phyloP scores from a whole-genome alignment of 1,284 basidiomycete genomes.

The Ceratobasidium sp. region DNA sequence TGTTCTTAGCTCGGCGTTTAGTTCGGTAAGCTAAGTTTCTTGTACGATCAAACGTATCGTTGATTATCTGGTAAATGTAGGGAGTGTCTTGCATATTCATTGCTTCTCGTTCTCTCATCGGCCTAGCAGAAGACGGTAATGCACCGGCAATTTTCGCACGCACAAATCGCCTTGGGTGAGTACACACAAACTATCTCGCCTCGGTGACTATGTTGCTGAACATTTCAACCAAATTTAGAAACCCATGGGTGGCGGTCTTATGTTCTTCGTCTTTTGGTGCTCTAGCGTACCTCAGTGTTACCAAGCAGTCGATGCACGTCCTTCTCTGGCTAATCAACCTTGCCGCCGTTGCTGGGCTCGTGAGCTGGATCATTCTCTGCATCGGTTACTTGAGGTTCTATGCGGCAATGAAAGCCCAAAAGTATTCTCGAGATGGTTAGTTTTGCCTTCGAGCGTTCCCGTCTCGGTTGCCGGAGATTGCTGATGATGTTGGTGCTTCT shows the following conservation, averaged over 20 bases:
- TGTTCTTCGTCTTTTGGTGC: slow-evolving; percentile 44
- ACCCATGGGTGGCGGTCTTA: slow-evolving; percentile 51
- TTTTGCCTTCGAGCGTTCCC: background rate
- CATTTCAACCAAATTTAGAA: slow-evolving; percentile 36
- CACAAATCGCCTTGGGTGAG: slow-evolving; percentile 46
- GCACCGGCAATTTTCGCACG: slow-evolving; percentile 49
- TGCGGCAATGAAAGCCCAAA: slow-evolving; percentile 47
- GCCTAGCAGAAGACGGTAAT: slow-evolving; percentile 49
- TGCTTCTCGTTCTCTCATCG: slow-evolving; percentile 44
- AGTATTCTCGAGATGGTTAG: slow-evolving; percentile 45
- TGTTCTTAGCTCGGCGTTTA: slow-evolving; percentile 53
- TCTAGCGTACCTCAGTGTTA: slow-evolving; percentile 45
- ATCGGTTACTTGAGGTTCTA: slow-evolving; percentile 47
- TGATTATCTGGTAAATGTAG: slow-evolving; percentile 12
- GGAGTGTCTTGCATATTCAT: slow-evolving; percentile 47
- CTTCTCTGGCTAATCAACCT: slow-evolving; percentile 47
- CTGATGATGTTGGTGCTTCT: slow-evolving; percentile 9
- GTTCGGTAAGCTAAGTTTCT: slow-evolving; percentile 47
- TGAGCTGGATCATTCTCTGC: slow-evolving; percentile 47
- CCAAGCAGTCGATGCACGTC: slow-evolving; percentile 41
- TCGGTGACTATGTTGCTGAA: background rate
- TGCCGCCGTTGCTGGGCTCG: slow-evolving; percentile 46
- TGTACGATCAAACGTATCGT: background rate
- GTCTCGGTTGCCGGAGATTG: background rate
- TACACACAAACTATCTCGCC: background rate